phyloP scores from a whole-genome alignment of 2,329 filamentous ascomycete genomes.

The Leptographium wingfieldii region DNA sequence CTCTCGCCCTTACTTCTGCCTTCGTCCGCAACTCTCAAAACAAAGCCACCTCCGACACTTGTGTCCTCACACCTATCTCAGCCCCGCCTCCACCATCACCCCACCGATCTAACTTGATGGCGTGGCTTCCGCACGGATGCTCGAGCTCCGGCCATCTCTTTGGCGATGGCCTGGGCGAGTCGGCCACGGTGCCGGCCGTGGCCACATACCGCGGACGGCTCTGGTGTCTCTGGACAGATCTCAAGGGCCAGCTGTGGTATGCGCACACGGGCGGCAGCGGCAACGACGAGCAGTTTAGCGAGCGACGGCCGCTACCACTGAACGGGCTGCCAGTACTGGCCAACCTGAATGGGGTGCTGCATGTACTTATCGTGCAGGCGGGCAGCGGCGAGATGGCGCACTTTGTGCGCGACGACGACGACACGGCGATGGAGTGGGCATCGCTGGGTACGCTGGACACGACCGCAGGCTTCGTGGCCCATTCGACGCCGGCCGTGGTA shows the following conservation, averaged over 20 bases:
- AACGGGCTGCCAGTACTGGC: constrained; percentile 20
- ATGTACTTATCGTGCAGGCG: constrained; percentile 19
- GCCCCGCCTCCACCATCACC: no score
- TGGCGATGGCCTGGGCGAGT: constrained; percentile 16
- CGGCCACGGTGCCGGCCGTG: constrained; percentile 21
- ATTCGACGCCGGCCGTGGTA: constrained; percentile 18
- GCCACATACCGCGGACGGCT: constrained; percentile 22
- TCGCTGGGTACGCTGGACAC: constrained; percentile 14
- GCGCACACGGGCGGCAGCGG: constrained; percentile 15
- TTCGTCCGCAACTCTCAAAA: neutral
- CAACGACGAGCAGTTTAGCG: constrained; percentile 16
- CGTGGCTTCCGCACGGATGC: constrained; percentile 21
- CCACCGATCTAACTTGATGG: constrained; percentile 1
- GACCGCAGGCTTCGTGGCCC: constrained; percentile 13
- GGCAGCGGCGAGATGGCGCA: constrained; percentile 18
- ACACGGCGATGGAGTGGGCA: constrained; percentile 14
- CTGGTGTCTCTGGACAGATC: constrained; percentile 23
- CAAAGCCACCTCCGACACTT: neutral
- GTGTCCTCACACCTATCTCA: neutral
- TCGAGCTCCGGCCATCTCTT: constrained; percentile 17
- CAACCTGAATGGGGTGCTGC: constrained; percentile 21
- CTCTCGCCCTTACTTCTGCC: no score
- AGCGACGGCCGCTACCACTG: constrained; percentile 17
- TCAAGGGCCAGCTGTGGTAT: constrained; percentile 20
- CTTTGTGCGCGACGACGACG: constrained; percentile 20